These are phyloP conservation scores for Huiozyma naganishii DNA, from an alignment of 805 yeast genomes.

Conservation along the genomic window DNA sequence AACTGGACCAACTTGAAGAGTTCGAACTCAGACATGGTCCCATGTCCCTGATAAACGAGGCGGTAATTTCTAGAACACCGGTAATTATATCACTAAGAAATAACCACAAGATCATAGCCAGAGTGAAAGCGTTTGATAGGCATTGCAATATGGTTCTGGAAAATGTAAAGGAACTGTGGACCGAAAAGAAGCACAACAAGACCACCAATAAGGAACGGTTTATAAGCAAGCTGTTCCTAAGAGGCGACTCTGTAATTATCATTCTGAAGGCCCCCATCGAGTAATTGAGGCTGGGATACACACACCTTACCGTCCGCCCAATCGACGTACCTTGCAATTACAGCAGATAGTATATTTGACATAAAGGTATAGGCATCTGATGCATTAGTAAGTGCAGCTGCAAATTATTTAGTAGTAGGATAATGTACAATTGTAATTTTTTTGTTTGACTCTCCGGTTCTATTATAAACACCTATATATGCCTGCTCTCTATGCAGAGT, in stretches of 20 bases:
- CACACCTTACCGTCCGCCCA: background rate
- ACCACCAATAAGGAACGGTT: constrained; percentile 59
- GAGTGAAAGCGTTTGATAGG: constrained; percentile 89
- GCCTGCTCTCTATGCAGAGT: no score
- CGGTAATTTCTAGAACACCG: constrained; percentile 63
- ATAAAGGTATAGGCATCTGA: no score
- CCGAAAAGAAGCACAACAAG: constrained; percentile 62
- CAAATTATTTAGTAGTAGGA: no score
- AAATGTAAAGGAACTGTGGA: constrained; percentile 75
- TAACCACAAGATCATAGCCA: constrained; percentile 82
- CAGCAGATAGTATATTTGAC: no score
- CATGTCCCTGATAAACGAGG: constrained; percentile 72
- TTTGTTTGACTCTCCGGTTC: no score
- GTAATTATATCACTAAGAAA: constrained; percentile 85
- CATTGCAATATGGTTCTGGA: constrained; percentile 91
- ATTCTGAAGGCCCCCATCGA: constrained; percentile 44
- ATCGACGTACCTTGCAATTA: background rate
- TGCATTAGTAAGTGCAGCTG: no score
- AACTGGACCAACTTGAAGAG: constrained; percentile 74
- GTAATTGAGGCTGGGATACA: constrained; percentile 1
- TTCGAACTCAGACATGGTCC: constrained; percentile 89
- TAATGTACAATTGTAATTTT: no score
- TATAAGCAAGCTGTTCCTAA: constrained; percentile 75
- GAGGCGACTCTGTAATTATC: constrained; percentile 93
- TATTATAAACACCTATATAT: no score